Evolutionary conservation across 306 rosid species (phyloP), one percentile per base, ranked within the genome.

Genomic region (Fragaria nilgerrensis): DNA sequence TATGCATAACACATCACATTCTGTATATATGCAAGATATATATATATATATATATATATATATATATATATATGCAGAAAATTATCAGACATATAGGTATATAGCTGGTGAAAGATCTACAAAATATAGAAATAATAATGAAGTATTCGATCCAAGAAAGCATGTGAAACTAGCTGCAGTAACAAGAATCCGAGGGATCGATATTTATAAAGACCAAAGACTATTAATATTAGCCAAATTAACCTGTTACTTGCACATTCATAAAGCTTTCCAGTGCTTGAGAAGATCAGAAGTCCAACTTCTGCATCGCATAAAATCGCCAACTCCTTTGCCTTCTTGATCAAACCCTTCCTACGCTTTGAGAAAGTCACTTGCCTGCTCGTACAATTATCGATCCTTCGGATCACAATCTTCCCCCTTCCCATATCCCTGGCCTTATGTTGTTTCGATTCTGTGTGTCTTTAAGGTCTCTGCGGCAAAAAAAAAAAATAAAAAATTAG

Each of bases 351-450:
- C 75, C 98, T 87, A 72, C 98, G 88, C 88, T 93, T 93, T 3
- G 98, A 91, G 86, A 93, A 93, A 79, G 98, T 93, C 76, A 93
- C 98, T 85, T 93, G 97, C 80, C 98, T 86, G 83, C 85, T 88
- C 0, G 97, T 90, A 5, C 84, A 83, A 25, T 91, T 91, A 56
- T 89, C 98, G 71, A 93, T 91, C 89, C 91, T 87, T 79, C 81
- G 86, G 52, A 93, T 93, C 85, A 84, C 93, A 74, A 93, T 91
- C 91, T 93, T 93, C 74, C 98, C 98, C 84, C 97, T 86, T 71
- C 98, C 97, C 98, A 93, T 89, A 50, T 0, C 62, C 32, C 9
- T 32, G 36, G 36, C 36, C 36, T 73, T 67, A 17, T 20, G 9
- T 39, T 43, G 39, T 64, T 27, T 52, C 14, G 48, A 3, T 41